Evolutionary conservation across 768 basidiomycete genomes (phyloP).

Genomic region (Mycena vulgaris): DNA sequence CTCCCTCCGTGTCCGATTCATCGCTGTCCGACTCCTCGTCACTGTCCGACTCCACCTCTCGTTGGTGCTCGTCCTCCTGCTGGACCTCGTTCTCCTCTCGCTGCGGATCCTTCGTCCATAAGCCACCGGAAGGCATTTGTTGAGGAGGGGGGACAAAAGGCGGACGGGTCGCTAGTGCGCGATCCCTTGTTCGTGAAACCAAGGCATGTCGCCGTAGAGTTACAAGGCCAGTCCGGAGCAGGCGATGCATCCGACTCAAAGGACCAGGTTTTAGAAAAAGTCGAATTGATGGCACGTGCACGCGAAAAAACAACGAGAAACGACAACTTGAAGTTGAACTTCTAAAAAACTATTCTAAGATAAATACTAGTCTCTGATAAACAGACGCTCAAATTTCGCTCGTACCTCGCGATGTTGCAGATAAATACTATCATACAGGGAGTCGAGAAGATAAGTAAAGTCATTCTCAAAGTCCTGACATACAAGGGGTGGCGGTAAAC

Average conservation of each 20-base stretch:
- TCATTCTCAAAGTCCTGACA: too few species aligned
- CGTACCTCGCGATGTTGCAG: not conserved
- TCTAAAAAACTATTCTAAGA: too few species aligned
- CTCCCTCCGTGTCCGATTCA: constrained; percentile 22
- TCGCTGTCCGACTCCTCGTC: constrained; percentile 26
- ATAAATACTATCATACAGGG: not conserved
- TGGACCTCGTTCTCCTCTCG: constrained; percentile 22
- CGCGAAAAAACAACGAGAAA: not conserved
- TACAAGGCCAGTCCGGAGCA: constrained; percentile 27
- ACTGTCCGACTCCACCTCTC: constrained; percentile 6
- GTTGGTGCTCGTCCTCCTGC: constrained; percentile 23
- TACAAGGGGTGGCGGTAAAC: too few species aligned
- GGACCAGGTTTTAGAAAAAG: not conserved
- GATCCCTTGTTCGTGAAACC: constrained; percentile 17
- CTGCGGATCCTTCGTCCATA: constrained; percentile 32
- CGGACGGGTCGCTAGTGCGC: constrained; percentile 25
- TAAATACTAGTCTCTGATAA: too few species aligned
- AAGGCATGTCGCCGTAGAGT: constrained; percentile 28
- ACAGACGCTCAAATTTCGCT: too few species aligned
- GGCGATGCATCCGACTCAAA: constrained; percentile 20
- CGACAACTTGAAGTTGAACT: too few species aligned
- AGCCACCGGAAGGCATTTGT: constrained; percentile 8
- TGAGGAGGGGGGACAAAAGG: constrained; percentile 56
- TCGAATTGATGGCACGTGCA: not conserved
- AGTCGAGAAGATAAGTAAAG: too few species aligned